Base-by-base conservation (phyloP, 495 filamentous ascomycete species). In the Podospora pseudopauciseta region DNA sequence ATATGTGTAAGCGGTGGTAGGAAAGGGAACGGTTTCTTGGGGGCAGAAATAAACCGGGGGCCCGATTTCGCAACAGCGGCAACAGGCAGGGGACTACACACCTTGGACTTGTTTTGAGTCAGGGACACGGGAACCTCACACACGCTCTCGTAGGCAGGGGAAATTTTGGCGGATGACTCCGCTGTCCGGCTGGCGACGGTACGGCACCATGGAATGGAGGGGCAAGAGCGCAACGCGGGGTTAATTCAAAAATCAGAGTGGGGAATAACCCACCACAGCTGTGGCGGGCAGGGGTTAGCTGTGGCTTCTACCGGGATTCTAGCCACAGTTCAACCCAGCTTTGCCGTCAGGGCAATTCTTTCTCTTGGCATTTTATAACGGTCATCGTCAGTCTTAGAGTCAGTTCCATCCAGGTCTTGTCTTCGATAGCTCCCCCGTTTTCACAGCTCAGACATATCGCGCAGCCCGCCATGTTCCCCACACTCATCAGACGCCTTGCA, bases 381-480 rank as follows among this genome's bases (percentile, higher is more conserved):
- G 39, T 49, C 39, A 13, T 49, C 39, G 39, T 49, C 9, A 49
- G 39, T 49, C 39, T 49, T 49, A 13, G 39, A 49, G 5, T 49
- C 39, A 49, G 0, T 49, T 49, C 55, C 55, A 18, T 26, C 4
- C 23, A 7, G 7, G 5, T 18, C 55, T 58, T 19, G 55, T 32
- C 28, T 32, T 61, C 15, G 23, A 61, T 32, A 61, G 18, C 55
- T 49, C 9, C 39, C 30, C 53, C 60, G 18, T 6, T 64, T 61
- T 61, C 54, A 56, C 6, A 27, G 6, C 6, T 18, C 4, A 32
- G 59, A 28, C 23, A 64, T n/a, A 30, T 20, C 44, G 30, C 60
- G 32, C n/a, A 64, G 44, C 20, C 64, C 65, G 54, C 64, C 26
- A 79, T 87, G 85, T 76, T 85, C 61, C 70, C 82, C 3, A 82